These are phyloP conservation scores for Saccharomycopsis crataegensis DNA, from an alignment of 1,139 yeast genomes.

Conservation along the genomic window DNA sequence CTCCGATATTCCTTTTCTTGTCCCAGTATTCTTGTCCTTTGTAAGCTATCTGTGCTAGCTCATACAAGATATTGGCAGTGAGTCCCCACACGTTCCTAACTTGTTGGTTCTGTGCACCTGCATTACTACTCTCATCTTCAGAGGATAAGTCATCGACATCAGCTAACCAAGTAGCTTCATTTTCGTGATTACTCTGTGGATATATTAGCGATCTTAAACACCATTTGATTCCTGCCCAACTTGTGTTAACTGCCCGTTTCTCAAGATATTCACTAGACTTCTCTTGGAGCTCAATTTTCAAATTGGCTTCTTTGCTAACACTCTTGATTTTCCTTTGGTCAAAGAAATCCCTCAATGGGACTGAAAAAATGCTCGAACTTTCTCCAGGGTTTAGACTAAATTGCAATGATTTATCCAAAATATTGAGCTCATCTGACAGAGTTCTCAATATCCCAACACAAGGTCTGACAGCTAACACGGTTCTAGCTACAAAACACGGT, in stretches of 20 bases:
- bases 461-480: conserved; percentile 77
- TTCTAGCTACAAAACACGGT: conserved; percentile 73
- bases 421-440: conserved; percentile 22
- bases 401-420: conserved; percentile 26
- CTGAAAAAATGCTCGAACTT: conserved; percentile 57
- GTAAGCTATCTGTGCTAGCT: conserved; percentile 57
- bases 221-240: conserved; percentile 74
- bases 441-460: conserved; percentile 58
- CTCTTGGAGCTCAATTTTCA: conserved; percentile 20
- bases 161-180: conserved; percentile 58
- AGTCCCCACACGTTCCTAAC: conserved; percentile 83
- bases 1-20: conserved; percentile 33
- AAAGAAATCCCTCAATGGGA: conserved; percentile 55
- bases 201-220: conserved; percentile 53
- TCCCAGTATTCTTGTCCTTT: conserved; percentile 33
- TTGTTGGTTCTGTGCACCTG: conserved; percentile 18
- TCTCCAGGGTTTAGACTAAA: conserved; percentile 62
- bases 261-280: conserved; percentile 39
- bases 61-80: conserved; percentile 80
- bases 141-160: conserved; percentile 48
- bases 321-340: conserved; percentile 30
- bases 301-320: conserved; percentile 25
- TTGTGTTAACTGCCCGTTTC: conserved; percentile 34
- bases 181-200: conserved; percentile 40
- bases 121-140: conserved; percentile 28